Conservation (phyloP, 2,329 filamentous ascomycete genomes). For the Alternaria novae-zelandiae region DNA sequence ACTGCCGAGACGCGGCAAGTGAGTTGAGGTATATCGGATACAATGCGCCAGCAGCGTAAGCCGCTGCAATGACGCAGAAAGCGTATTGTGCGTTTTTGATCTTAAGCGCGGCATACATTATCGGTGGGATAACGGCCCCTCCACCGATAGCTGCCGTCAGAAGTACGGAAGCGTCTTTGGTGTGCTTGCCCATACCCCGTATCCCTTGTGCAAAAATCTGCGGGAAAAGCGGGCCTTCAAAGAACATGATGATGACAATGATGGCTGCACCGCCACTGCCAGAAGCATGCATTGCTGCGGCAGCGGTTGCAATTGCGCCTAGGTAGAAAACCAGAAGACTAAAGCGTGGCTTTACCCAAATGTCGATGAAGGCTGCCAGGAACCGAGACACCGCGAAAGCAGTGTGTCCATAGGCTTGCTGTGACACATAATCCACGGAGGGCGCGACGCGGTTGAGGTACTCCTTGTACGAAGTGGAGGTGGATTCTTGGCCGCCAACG, state of each 20-base stretch:
- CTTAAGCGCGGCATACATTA: constrained; percentile 56
- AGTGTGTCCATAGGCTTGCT: constrained; percentile 62
- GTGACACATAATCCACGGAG: constrained; percentile 47
- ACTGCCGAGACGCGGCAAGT: constrained; percentile 54
- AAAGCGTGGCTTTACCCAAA: constrained; percentile 64
- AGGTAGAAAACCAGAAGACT: constrained; percentile 62
- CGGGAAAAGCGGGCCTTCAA: constrained; percentile 66
- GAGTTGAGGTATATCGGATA: constrained; percentile 63
- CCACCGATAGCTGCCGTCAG: constrained; percentile 63
- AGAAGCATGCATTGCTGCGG: constrained; percentile 57
- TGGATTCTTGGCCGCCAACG: constrained; percentile 65
- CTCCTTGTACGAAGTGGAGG: constrained; percentile 56
- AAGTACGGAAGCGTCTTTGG: constrained; percentile 62
- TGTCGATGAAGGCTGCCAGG: constrained; percentile 59
- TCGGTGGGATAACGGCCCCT: constrained; percentile 62
- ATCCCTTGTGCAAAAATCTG: constrained; percentile 65
- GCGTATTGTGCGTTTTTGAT: constrained; percentile 54
- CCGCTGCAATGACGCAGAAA: constrained; percentile 60
- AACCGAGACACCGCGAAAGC: constrained; percentile 66
- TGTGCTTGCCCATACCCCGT: constrained; percentile 64
- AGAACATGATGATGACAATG: constrained; percentile 62
- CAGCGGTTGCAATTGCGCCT: constrained; percentile 60
- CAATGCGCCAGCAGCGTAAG: constrained; percentile 58
- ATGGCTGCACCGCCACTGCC: constrained; percentile 53
- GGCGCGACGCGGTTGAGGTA: constrained; percentile 54